phyloP scores from a whole-genome alignment of 78 protist genomes.

The Monosiga brevicollis region DNA sequence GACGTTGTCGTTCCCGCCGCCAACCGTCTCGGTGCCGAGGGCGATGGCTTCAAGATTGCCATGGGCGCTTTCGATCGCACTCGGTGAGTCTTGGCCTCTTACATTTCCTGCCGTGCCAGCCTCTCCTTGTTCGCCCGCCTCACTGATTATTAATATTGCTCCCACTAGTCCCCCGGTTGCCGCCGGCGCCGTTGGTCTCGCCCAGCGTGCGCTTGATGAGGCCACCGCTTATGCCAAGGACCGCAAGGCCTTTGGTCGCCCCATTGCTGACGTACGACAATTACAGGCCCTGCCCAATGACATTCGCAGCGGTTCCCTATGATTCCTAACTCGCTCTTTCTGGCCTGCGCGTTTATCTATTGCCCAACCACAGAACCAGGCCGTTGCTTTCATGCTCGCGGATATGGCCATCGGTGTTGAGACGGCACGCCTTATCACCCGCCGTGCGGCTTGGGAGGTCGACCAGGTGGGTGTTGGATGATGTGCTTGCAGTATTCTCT shows the following conservation, averaged over 20 bases:
- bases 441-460: conserved; percentile 28
- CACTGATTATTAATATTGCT: too few species aligned
- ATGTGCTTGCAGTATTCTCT: too few species aligned
- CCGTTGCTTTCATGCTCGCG: conserved; percentile 25
- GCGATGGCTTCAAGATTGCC: conserved; percentile 24
- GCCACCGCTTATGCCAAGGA: conserved; percentile 21
- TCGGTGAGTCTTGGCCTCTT: too few species aligned
- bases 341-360: neutral
- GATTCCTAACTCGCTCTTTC: too few species aligned
- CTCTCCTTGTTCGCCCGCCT: too few species aligned
- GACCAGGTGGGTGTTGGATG: too few species aligned
- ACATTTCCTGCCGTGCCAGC: too few species aligned
- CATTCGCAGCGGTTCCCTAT: too few species aligned
- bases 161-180: too few species aligned
- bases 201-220: conserved; percentile 35
- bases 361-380: conserved; percentile 35
- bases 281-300: neutral
- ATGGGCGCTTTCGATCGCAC: conserved; percentile 35
- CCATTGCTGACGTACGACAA: conserved; percentile 1
- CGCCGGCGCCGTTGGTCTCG: conserved; percentile 51
- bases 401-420: conserved; percentile 43
- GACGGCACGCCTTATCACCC: conserved; percentile 25
- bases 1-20: conserved; percentile 36
- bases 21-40: conserved; percentile 28
- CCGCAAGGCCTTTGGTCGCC: conserved; percentile 30